Evolutionary conservation across 2,329 filamentous ascomycete genomes (phyloP), one percentile per base, ranked within the genome.

Genomic region (Dendryphion nanum): DNA sequence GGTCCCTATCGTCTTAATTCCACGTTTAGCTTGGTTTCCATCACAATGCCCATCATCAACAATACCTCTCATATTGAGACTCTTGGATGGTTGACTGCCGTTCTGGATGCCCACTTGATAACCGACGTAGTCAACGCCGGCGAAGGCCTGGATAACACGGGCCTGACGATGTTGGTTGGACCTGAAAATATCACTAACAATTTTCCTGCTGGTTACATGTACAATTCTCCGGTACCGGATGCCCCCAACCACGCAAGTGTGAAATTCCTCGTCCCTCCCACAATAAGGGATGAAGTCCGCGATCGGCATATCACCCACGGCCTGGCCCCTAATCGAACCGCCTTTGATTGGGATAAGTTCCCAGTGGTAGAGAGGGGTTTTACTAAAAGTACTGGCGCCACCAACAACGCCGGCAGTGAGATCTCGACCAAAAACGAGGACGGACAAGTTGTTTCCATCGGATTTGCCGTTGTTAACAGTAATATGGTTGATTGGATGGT

Each of bases 61-160:
- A 85, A 83, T 48, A 73, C 74, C 2, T 75, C 76, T 2, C 61
- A 67, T 29, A 69, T 69, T 3, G 81, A 85, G 45, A 78, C 91
- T 1, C 73, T 95, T 4, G 90, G 88, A 2, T 95, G 89, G 71
- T 78, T 95, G 70, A 95, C 89, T 1, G 70, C 91, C 2, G 73
- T 95, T n/a, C 77, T 86, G 38, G 79, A 86, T 39, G 83, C 83
- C 2, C 68, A 70, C 4, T 74, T 84, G 2, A 71, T 93, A 3
- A 69, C 81, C n/a, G 64, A 74, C 30, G 76, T 89, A 1, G 69
- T 82, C 18, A 65, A 69, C 14, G 85, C 83, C 2, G 68, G 73
- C 2, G 85, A 89, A 60, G 88, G 87, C 1, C 59, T 95, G 6
- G 86, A 82, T 17, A 61, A 74, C 0, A 86, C 82, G 0, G 89